Base-by-base conservation (phyloP, 768 basidiomycete genomes). In the Kwoniella sp. region DNA sequence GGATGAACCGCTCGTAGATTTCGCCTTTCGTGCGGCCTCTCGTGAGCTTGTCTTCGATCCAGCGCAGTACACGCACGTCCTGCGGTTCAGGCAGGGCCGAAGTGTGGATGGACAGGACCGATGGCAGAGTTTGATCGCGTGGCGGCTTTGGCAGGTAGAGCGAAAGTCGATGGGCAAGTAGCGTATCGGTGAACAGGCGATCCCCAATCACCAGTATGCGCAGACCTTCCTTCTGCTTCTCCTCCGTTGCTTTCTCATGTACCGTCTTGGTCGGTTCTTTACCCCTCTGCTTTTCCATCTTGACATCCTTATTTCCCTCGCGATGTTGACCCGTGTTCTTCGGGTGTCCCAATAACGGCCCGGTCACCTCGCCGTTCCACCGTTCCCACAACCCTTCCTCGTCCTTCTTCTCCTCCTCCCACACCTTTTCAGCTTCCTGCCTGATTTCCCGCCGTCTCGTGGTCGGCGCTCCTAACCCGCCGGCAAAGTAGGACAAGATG, bases 201-300 rank as follows among this genome's bases (percentile, higher is more conserved):
- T 99, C 93, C 0, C 93, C 93, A 11, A 99, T 84, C 32, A 96
- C 75, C 50, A 96, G 76, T 36, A 95, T 85, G 81, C 64, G 46
- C 26, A 71, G 51, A 10, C 48, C 44, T n/a, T 57, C 55, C 29
- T 59, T 46, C 33, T 23, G 10, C 17, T 14, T 34, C 17, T 17
- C 23, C 10, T 43, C 9, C 44, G 10, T 28, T 46, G 17, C 22
- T 42, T 44, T 29, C 32, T 2, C 46, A 20, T 43, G 15, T 27
- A 19, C 5, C 28, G 8, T 26, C 23, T 6, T 19, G 9, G 17
- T 27, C 19, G 3, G 33, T 17, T 14, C 17, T 19, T 9, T 26
- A 2, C 28, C 39, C 36, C 22, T 38, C 46, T 27, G 14, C 34
- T 34, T 32, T 23, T 48, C 34, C 25, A 27, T 20, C 48, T 25